Evolutionary conservation across 78 protist genomes (phyloP).

Genomic region (Protostelium mycophagum): DNA sequence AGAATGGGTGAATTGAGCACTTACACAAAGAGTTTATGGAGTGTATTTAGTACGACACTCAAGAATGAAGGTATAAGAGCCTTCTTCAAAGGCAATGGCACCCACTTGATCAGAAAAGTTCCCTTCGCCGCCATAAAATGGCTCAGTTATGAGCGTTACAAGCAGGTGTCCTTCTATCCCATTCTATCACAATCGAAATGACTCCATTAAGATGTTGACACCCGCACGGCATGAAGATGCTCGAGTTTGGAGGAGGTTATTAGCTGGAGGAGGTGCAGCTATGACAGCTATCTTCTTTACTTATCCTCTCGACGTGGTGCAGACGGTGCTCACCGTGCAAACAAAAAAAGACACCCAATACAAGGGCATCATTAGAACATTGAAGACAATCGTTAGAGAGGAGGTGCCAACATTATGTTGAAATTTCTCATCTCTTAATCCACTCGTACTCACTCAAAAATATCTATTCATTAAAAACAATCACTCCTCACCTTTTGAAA

Average conservation of each 20-base stretch:
- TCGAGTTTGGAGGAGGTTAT: neutral
- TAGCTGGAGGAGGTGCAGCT: neutral
- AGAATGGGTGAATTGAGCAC: neutral
- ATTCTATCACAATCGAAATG: no score
- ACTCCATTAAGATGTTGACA: neutral
- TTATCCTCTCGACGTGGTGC: neutral
- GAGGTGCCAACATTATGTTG: neutral
- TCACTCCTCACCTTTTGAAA: no score
- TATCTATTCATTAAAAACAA: no score
- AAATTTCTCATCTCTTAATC: no score
- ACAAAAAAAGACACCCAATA: neutral
- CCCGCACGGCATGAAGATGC: neutral
- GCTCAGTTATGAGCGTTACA: neutral
- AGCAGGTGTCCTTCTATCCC: neutral
- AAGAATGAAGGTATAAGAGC: neutral
- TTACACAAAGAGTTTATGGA: neutral
- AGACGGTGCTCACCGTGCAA: neutral
- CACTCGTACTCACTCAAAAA: no score
- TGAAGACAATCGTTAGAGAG: neutral
- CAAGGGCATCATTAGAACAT: neutral
- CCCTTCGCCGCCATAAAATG: neutral
- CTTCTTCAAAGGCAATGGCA: neutral
- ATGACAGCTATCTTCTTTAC: neutral
- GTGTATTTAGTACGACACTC: neutral
- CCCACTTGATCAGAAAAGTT: neutral